A percentile compares a stretch with the other conserved stretches of the same genome.
These are phyloP conservation scores for Exophiala viscosa DNA, from an alignment of 2,329 filamentous ascomycete genomes.

Conservation along the genomic window DNA sequence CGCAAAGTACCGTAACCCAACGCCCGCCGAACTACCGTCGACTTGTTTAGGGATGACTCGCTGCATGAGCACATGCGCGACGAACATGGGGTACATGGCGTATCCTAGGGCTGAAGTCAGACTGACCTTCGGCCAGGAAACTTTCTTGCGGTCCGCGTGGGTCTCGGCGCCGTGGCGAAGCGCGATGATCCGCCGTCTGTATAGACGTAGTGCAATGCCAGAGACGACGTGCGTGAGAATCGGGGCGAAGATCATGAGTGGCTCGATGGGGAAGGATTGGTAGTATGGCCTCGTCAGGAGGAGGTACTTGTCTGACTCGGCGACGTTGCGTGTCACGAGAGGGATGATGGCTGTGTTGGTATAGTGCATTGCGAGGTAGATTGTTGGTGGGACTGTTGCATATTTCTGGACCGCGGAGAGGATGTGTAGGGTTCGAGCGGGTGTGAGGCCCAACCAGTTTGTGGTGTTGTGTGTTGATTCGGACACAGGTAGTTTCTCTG, in stretches of 20 bases:
- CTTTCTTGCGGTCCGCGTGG: conserved; percentile 43
- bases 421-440: conserved; percentile 18
- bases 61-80: conserved; percentile 71
- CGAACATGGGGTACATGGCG: conserved; percentile 60
- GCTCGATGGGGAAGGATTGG: conserved; percentile 76
- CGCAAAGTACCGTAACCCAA: conserved; percentile 76
- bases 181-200: conserved; percentile 68
- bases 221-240: conserved; percentile 71
- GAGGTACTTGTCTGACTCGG: conserved; percentile 76
- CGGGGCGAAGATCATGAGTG: conserved; percentile 72
- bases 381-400: conserved; percentile 77
- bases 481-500: conserved; percentile 30
- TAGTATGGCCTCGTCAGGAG: conserved; percentile 90
- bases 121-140: conserved; percentile 67
- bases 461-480: conserved; percentile 28
- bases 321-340: conserved; percentile 66
- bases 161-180: conserved; percentile 70
- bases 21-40: conserved; percentile 80
- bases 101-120: conserved; percentile 72
- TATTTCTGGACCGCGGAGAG: conserved; percentile 76
- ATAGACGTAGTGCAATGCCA: conserved; percentile 71
- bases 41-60: conserved; percentile 69
- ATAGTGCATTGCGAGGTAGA: conserved; percentile 74
- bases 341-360: conserved; percentile 79
- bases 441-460: conserved; percentile 39